phyloP scores from a whole-genome alignment of 2,329 filamentous ascomycete genomes.

The Trichoderma semiorbis region DNA sequence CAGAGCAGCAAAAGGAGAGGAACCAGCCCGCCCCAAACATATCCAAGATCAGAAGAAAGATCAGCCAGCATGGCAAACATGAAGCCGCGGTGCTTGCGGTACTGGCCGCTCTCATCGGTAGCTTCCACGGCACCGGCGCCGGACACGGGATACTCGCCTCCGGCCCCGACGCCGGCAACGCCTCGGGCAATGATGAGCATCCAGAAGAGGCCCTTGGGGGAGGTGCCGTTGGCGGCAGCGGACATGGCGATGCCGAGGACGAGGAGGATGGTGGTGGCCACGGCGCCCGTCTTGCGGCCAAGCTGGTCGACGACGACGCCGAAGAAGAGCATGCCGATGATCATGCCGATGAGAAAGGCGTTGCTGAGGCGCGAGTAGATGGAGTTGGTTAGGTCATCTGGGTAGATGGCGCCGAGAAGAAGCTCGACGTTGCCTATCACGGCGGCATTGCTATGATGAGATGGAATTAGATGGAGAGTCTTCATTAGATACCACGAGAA shows the following conservation, averaged over 20 bases:
- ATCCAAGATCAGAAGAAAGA: conserved; percentile 48
- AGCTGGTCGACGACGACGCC: conserved; percentile 48
- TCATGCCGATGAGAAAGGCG: conserved; percentile 53
- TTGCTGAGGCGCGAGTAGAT: conserved; percentile 53
- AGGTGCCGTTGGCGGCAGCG: conserved; percentile 41
- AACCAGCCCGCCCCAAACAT: conserved; percentile 47
- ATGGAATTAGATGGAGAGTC: not conserved
- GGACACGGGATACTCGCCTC: conserved; percentile 52
- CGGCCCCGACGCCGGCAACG: conserved; percentile 42
- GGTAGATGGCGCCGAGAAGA: conserved; percentile 40
- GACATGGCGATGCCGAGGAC: conserved; percentile 46
- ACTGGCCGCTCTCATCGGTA: conserved; percentile 45
- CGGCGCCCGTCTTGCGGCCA: conserved; percentile 47
- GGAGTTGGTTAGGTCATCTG: conserved; percentile 38
- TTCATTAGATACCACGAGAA: not conserved
- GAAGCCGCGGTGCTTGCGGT: conserved; percentile 49
- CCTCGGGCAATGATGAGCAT: conserved; percentile 46
- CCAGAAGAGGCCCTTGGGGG: conserved; percentile 43
- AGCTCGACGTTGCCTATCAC: conserved; percentile 45
- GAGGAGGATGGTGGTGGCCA: conserved; percentile 45
- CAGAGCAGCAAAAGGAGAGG: conserved; percentile 50
- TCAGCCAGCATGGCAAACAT: conserved; percentile 55
- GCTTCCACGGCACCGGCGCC: conserved; percentile 50
- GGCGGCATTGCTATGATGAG: conserved; percentile 35
- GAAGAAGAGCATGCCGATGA: conserved; percentile 54